Percentiles rank a stretch among this genome's conserved stretches.
These are phyloP conservation scores for Pseudonectria buxi DNA, from an alignment of 2,329 filamentous ascomycete genomes.

Conservation along the genomic window DNA sequence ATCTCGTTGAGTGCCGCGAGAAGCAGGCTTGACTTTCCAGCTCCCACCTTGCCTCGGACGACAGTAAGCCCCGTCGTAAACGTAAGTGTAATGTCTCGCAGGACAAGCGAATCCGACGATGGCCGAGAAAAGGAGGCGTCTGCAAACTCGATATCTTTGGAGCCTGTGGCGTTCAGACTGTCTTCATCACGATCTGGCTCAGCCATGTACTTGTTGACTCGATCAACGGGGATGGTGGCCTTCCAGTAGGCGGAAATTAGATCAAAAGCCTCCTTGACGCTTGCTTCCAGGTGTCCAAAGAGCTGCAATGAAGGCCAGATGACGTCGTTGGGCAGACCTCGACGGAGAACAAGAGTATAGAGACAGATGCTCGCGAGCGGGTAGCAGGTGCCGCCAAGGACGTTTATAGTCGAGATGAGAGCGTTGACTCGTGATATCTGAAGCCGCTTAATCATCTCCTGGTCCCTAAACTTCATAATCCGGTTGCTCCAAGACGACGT, in stretches of 20 bases:
- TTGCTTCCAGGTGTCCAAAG: slow-evolving; percentile 67
- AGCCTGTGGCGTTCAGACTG: slow-evolving; percentile 28
- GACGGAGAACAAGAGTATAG: slow-evolving; percentile 65
- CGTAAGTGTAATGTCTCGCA: slow-evolving; percentile 39
- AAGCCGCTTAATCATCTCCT: slow-evolving; percentile 32
- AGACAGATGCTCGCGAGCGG: slow-evolving; percentile 76
- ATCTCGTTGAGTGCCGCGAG: slow-evolving; percentile 56
- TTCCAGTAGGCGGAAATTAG: slow-evolving; percentile 74
- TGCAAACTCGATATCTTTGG: slow-evolving; percentile 44
- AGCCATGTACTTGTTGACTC: slow-evolving; percentile 79
- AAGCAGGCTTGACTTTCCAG: slow-evolving; percentile 55
- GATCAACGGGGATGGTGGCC: slow-evolving; percentile 71
- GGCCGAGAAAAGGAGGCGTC: slow-evolving; percentile 76
- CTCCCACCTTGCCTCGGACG: slow-evolving; percentile 52
- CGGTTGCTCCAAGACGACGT: slow-evolving; percentile 30
- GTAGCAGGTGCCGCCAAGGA: slow-evolving; percentile 65
- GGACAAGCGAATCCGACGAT: slow-evolving; percentile 49
- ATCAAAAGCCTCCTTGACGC: slow-evolving; percentile 66
- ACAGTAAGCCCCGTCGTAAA: slow-evolving; percentile 47
- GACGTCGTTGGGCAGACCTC: slow-evolving; percentile 67
- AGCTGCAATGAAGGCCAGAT: slow-evolving; percentile 82
- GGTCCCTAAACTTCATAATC: slow-evolving; percentile 29
- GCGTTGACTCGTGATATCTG: slow-evolving; percentile 30
- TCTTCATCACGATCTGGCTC: slow-evolving; percentile 68
- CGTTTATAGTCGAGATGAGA: slow-evolving; percentile 61